These are phyloP conservation scores for Aspergillus pseudoterreus DNA, from an alignment of 2,329 filamentous ascomycete species.

Conservation along the genomic window DNA sequence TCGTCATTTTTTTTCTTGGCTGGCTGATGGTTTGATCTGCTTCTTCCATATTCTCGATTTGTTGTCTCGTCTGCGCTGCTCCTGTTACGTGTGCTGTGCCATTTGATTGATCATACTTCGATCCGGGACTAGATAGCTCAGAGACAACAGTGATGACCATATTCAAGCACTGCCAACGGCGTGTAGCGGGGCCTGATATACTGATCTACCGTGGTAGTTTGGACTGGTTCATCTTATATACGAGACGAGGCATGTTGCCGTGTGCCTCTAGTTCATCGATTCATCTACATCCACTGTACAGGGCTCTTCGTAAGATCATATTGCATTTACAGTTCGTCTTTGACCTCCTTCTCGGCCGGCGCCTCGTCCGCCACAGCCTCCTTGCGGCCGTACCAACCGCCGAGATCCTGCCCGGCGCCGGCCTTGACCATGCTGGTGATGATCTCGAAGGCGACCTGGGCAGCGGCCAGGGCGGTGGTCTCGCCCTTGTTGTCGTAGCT, in stretches of 20 bases:
- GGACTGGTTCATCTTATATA: background rate
- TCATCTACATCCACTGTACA: background rate
- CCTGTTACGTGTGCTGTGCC: conserved; percentile 7
- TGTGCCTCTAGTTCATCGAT: background rate
- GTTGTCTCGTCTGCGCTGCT: conserved; percentile 20
- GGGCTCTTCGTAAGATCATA: conserved; percentile 13
- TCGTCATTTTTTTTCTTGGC: conserved; percentile 17
- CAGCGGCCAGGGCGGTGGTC: conserved; percentile 76
- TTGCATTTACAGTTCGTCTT: conserved; percentile 28
- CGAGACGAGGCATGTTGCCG: background rate
- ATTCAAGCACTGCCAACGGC: background rate
- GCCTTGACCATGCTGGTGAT: conserved; percentile 59
- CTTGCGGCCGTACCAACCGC: conserved; percentile 39
- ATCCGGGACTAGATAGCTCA: conserved; percentile 20
- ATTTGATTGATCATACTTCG: conserved; percentile 7
- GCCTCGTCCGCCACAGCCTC: conserved; percentile 21
- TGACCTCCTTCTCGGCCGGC: conserved; percentile 10
- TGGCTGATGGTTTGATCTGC: conserved; percentile 25
- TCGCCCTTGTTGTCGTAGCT: conserved; percentile 79
- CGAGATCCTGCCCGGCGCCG: conserved; percentile 36
- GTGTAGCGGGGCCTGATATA: background rate
- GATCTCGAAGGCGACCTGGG: conserved; percentile 83
- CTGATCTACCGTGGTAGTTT: background rate
- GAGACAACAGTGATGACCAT: conserved; percentile 21
- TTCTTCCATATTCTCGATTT: conserved; percentile 15